phyloP scores from a whole-genome alignment of 768 basidiomycete species.

The Hortiboletus flavorubellus region DNA sequence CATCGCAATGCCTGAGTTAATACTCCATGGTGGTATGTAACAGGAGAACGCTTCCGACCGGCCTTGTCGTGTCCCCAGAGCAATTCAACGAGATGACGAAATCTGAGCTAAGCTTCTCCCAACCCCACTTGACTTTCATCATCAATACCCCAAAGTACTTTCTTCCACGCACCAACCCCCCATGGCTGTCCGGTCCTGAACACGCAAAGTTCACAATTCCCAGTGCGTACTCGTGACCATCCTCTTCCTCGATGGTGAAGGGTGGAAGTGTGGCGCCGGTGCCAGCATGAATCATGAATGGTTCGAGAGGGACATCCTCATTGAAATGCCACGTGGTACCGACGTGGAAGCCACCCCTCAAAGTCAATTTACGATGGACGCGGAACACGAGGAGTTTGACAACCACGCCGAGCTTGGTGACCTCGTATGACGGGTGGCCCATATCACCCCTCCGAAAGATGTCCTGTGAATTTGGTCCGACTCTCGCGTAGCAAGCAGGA shows the following conservation, averaged over 20 bases:
- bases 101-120: slow-evolving; percentile 7
- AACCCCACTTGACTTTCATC: slow-evolving; percentile 5
- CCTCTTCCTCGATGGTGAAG: neutral
- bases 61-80: neutral
- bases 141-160: slow-evolving; percentile 6
- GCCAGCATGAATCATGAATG: slow-evolving; percentile 2
- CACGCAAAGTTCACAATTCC: slow-evolving; percentile 8
- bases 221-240: neutral
- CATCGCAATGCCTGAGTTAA: neutral
- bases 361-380: slow-evolving; percentile 2
- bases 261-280: slow-evolving; percentile 6
- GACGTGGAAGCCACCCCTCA: slow-evolving; percentile 4
- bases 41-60: neutral
- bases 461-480: neutral
- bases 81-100: slow-evolving; percentile 4
- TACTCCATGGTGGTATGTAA: neutral
- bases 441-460: neutral
- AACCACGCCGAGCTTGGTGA: slow-evolving; percentile 14
- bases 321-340: slow-evolving; percentile 5
- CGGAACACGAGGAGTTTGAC: slow-evolving; percentile 9
- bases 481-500: slow-evolving; percentile 3
- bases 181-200: neutral
- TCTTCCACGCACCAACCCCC: neutral
- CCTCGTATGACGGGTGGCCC: slow-evolving; percentile 10
- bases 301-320: neutral